Conservation (phyloP, 2,329 filamentous ascomycete species). For the Ophiostoma triangulosporum region DNA sequence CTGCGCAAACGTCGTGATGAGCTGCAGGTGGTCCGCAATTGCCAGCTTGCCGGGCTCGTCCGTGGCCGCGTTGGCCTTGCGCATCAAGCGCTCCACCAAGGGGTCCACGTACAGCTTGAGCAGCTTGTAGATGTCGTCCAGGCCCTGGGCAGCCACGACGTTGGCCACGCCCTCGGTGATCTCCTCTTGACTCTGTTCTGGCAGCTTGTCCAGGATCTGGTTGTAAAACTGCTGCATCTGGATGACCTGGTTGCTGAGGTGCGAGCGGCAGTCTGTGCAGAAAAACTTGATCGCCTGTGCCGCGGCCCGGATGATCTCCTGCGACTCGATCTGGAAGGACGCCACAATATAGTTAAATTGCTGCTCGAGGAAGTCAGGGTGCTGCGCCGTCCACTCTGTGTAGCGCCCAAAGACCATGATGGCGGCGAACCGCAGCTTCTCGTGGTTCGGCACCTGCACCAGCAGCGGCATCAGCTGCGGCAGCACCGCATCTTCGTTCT, state of each 20-base stretch:
- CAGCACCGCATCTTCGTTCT: constrained; percentile 74
- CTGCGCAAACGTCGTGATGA: constrained; percentile 85
- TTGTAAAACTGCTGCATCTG: constrained; percentile 91
- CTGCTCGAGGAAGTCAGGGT: constrained; percentile 80
- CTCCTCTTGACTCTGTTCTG: constrained; percentile 80
- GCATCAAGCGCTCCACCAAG: constrained; percentile 71
- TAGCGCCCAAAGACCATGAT: constrained; percentile 96
- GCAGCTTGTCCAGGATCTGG: constrained; percentile 73
- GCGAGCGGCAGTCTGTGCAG: constrained; percentile 82
- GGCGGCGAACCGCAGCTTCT: constrained; percentile 95
- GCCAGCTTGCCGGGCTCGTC: constrained; percentile 74
- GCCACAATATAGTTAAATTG: constrained; percentile 94
- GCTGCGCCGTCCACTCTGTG: constrained; percentile 92
- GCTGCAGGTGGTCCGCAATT: constrained; percentile 81
- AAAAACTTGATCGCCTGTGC: constrained; percentile 95
- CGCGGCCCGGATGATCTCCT: constrained; percentile 81
- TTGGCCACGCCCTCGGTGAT: constrained; percentile 90
- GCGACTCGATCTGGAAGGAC: constrained; percentile 77
- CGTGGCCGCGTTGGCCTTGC: constrained; percentile 71
- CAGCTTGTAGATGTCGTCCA: constrained; percentile 65
- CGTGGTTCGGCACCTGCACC: constrained; percentile 85
- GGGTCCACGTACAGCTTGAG: constrained; percentile 91
- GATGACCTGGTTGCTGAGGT: constrained; percentile 69
- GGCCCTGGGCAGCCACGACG: constrained; percentile 76
- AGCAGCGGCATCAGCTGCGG: constrained; percentile 87